Evolutionary conservation across 305 asterid species (phyloP), one percentile per base, ranked within the genome.

Genomic region (Fraxinus sp.): DNA sequence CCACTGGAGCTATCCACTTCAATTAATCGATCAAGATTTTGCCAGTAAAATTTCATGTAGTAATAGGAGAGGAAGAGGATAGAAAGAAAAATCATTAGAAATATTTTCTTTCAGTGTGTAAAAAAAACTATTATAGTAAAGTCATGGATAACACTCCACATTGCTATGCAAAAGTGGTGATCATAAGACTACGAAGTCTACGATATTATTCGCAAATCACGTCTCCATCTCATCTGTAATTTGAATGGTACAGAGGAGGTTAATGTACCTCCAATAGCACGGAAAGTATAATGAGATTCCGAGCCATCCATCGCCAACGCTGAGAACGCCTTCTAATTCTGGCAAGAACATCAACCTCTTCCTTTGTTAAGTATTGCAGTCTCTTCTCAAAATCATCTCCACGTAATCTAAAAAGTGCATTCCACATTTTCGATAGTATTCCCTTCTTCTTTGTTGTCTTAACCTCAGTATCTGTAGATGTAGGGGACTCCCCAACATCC

Each of bases 331-430:
- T 92, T 55, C 88, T 86, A 33, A 92, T 87, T 86, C 97, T 91
- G 62, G 93, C 82, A 87, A 93, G 95, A 85, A 92, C 89, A 57
- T 90, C 78, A 81, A 95, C 95, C 91, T 96, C 99, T 87, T 92
- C 98, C 91, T 92, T 96, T 32, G 96, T 89, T 83, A 96, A 93
- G 81, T 96, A 88, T 87, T 94, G 84, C 93, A 96, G 86, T 86
- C 98, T 89, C 91, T 96, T 96, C 89, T 96, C 98, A 78, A 94
- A 94, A 89, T 96, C 97, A 77, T 94, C 97, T 66, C 93, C 92
- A 66, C 84, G 91, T 46, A 85, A 79, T 86, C 98, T 86, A 84
- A 92, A 90, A 81, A 96, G 75, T 62, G 90, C 90, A 85, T 87
- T 88, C 98, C 98, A 96, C 41, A 93, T 57, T 89, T 93, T 91